Evolutionary conservation across 805 yeast genomes (phyloP), one percentile per base, ranked within the genome.

Genomic region (Myxozyma kluyveri): DNA sequence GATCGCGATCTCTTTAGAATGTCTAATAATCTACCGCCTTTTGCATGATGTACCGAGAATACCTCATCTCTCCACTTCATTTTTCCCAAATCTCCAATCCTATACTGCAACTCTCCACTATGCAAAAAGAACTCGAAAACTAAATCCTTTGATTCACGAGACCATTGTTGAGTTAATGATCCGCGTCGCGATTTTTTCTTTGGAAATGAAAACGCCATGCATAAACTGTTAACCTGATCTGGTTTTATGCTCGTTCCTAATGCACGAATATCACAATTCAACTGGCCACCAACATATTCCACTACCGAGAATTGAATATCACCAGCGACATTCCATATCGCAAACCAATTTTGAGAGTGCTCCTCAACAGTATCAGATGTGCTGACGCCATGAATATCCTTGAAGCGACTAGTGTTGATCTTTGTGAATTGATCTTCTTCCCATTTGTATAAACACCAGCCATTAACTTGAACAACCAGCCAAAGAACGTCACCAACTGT

Each of bases 401-500:
- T 23, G 7, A 54, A 36, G 18, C 23, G 33, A 7, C 38, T 47
- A 17, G 37, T 37, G 17, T 36, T 22, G 24, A 56, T 45, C 7
- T 24, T 31, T 10, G 24, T 21, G 33, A 56, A 56, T 26, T 38
- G 31, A 46, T 56, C 60, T 31, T 49, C 60, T 33, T 56, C 60
- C 60, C 60, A 56, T 38, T 54, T 47, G 37, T 56, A 51, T n/a
- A 56, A 39, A 27, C 47, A 45, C 60, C 60, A 56, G n/a, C 60
- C 60, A 19, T 45, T 41, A 19, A 35, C 32, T 27, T 56, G 60
- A 6, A 49, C 26, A 17, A 54, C 29, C 24, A 56, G 50, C 60
- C 60, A 56, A 3, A 45, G 23, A 12, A 54, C 48, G 10, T 56
- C 60, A 22, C 59, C 59, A 12, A 53, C 60, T 10, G 45, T 56